phyloP scores from a whole-genome alignment of 768 basidiomycete species.

The Lentinula lateritia region DNA sequence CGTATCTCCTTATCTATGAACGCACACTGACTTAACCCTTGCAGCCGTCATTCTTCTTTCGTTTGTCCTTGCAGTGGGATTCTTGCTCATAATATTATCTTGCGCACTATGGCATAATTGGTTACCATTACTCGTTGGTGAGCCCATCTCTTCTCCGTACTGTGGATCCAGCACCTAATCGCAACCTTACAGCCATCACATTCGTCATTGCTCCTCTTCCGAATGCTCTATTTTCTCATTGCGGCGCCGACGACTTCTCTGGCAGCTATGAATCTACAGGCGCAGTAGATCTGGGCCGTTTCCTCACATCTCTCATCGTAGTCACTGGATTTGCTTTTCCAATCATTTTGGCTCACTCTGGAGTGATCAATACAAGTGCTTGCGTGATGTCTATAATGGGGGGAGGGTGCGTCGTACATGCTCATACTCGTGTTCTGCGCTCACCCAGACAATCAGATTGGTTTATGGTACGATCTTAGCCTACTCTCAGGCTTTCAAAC shows the following conservation, averaged over 20 bases:
- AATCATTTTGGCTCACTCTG: slow-evolving; percentile 86
- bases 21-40: not conserved
- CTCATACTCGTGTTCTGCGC: slow-evolving; percentile 3
- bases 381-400: slow-evolving; percentile 94
- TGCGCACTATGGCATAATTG: slow-evolving; percentile 96
- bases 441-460: slow-evolving; percentile 34
- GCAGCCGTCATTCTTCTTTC: slow-evolving; percentile 93
- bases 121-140: slow-evolving; percentile 95
- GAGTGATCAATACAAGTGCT: slow-evolving; percentile 77
- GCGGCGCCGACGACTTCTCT: slow-evolving; percentile 75
- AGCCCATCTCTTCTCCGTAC: slow-evolving; percentile 22
- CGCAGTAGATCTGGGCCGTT: slow-evolving; percentile 87
- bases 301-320: slow-evolving; percentile 86
- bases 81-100: slow-evolving; percentile 93
- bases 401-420: slow-evolving; percentile 60
- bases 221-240: slow-evolving; percentile 91
- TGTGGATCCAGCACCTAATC: not conserved
- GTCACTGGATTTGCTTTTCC: slow-evolving; percentile 93
- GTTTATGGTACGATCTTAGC: slow-evolving; percentile 90
- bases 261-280: slow-evolving; percentile 66
- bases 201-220: slow-evolving; percentile 96
- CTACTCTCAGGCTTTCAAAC: slow-evolving; percentile 78
- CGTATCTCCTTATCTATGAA: not conserved
- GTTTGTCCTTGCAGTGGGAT: slow-evolving; percentile 96
- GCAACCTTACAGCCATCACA: slow-evolving; percentile 63